phyloP scores from a whole-genome alignment of 352 stramenopile genomes.

The Phytophthora crassamura region DNA sequence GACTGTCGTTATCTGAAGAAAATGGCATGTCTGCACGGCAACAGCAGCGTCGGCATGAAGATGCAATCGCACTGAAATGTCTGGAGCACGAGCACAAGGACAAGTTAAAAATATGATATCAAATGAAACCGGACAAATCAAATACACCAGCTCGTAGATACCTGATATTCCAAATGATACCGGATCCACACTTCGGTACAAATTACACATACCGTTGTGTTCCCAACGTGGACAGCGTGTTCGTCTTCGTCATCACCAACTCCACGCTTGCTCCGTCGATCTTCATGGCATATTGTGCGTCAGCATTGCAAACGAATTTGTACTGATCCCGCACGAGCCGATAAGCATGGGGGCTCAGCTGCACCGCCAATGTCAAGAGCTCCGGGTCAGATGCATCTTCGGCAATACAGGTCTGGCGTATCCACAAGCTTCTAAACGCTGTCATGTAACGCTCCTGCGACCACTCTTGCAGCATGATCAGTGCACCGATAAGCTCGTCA shows the following conservation, averaged over 20 bases:
- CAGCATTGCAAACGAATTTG: background rate
- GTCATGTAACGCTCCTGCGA: constrained; percentile 15
- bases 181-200: no score
- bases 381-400: constrained; percentile 11
- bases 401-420: background rate
- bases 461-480: constrained; percentile 27
- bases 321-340: constrained; percentile 11
- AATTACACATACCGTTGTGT: constrained; percentile 4
- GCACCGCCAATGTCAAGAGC: constrained; percentile 5
- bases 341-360: constrained; percentile 14
- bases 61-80: constrained; percentile 15
- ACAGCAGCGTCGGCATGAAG: constrained; percentile 19
- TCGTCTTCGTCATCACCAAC: background rate
- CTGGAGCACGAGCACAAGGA: constrained; percentile 8
- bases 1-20: background rate
- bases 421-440: constrained; percentile 7
- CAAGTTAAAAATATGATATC: background rate
- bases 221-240: background rate
- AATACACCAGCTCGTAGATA: no score
- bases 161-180: background rate
- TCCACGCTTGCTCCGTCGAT: constrained; percentile 3
- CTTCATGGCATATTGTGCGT: background rate
- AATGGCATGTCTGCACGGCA: constrained; percentile 18
- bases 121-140: constrained; percentile 6
- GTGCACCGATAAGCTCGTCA: background rate